phyloP scores from a whole-genome alignment of 306 rosid species.

The Hippophae rhamnoides region DNA sequence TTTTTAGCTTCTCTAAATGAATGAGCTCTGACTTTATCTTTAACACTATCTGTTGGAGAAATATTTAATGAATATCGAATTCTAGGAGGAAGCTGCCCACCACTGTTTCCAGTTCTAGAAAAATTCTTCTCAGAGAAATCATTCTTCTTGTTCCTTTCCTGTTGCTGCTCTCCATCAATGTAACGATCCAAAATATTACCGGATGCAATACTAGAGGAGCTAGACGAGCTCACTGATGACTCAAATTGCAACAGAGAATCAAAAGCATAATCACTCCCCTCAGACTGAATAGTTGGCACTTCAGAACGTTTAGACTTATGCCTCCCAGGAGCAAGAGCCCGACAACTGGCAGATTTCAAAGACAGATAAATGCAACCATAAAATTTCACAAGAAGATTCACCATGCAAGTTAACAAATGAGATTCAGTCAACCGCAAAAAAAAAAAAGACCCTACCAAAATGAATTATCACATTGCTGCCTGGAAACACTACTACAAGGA shows the following conservation, averaged over 20 bases:
- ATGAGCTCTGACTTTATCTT: slow-evolving; percentile 46
- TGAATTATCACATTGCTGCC: slow-evolving; percentile 47
- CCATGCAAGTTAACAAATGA: not conserved
- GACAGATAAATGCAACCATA: not conserved
- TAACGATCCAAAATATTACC: slow-evolving; percentile 66
- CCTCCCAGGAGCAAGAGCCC: slow-evolving; percentile 41
- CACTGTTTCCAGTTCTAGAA: slow-evolving; percentile 37
- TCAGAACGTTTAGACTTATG: slow-evolving; percentile 29
- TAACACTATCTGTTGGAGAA: slow-evolving; percentile 50
- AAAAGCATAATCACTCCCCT: slow-evolving; percentile 42
- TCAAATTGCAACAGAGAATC: slow-evolving; percentile 51
- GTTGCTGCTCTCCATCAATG: slow-evolving; percentile 86
- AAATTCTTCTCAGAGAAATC: slow-evolving; percentile 31
- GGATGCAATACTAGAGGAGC: slow-evolving; percentile 57
- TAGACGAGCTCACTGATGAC: slow-evolving; percentile 71
- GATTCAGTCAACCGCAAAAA: slow-evolving; percentile 10
- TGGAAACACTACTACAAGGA: slow-evolving; percentile 51
- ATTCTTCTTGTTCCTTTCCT: slow-evolving; percentile 37
- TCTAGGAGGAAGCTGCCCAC: slow-evolving; percentile 66
- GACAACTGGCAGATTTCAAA: slow-evolving; percentile 33
- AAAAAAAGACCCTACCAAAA: slow-evolving; percentile 45
- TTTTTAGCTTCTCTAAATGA: slow-evolving; percentile 65
- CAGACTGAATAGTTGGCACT: slow-evolving; percentile 28
- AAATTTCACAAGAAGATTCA: not conserved
- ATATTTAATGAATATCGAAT: slow-evolving; percentile 50